Evolutionary conservation across 495 filamentous ascomycete species (phyloP).

Genomic region (Cryomyces minteri): DNA sequence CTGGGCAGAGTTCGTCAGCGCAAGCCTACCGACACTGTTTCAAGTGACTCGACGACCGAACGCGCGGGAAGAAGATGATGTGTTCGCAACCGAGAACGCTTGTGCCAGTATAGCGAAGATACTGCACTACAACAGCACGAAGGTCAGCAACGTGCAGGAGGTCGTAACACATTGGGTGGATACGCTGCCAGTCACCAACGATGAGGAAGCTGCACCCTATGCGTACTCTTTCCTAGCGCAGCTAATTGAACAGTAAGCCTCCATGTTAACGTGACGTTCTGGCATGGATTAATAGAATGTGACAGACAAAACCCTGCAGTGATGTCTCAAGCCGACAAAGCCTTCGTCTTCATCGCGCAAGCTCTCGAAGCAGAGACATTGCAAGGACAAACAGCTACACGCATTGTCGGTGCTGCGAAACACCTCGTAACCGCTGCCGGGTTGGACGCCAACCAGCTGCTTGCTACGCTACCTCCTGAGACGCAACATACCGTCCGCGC

Average conservation of each 20-base stretch:
- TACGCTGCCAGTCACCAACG: conserved; percentile 78
- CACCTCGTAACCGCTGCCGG: conserved; percentile 48
- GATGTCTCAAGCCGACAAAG: conserved; percentile 46
- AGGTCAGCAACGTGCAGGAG: conserved; percentile 52
- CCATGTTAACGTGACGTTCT: conserved; percentile 1
- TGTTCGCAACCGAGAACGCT: conserved; percentile 96
- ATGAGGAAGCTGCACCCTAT: conserved; percentile 95
- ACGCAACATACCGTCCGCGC: conserved; percentile 54
- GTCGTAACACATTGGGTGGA: conserved; percentile 69
- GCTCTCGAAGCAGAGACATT: conserved; percentile 83
- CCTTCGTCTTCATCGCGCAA: conserved; percentile 67
- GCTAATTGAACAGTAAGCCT: conserved; percentile 81
- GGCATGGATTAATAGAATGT: conserved; percentile 2
- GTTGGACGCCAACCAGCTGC: conserved; percentile 48
- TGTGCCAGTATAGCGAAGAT: conserved; percentile 95
- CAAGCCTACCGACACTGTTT: conserved; percentile 65
- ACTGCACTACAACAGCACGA: conserved; percentile 64
- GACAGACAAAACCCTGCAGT: conserved; percentile 75
- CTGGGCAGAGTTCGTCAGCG: conserved; percentile 71
- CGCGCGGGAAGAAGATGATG: conserved; percentile 77
- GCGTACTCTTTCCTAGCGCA: conserved; percentile 84
- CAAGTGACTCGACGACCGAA: conserved; percentile 59
- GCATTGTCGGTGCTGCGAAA: conserved; percentile 58
- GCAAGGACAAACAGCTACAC: conserved; percentile 57
- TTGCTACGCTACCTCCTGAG: conserved; percentile 52